Base-by-base conservation (phyloP, 495 filamentous ascomycete species). In the Aspergillus carlsbadensis region DNA sequence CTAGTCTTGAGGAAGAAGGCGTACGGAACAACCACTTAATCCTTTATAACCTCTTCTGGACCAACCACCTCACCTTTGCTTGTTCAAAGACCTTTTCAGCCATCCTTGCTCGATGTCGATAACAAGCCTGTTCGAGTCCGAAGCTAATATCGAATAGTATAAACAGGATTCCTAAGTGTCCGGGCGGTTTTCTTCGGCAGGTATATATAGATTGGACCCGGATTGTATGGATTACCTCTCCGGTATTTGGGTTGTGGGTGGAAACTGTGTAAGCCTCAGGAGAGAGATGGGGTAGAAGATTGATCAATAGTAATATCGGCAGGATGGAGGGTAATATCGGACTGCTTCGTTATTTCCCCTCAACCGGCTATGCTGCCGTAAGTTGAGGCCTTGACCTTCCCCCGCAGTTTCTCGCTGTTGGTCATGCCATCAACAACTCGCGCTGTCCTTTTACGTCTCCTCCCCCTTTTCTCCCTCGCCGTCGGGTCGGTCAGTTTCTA, bases 391-490 rank as follows among this genome's bases (percentile, higher is more conserved):
- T 39, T 50, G 47, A 50, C 47, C 49, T 42, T 52, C 37, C 49
- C 37, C 49, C 35, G 35, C 49, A 52, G 49, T 42, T 41, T 33
- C 24, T 46, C 11, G 22, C 43, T 10, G 14, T 33, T 41, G 49
- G 49, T 41, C 37, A 41, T 52, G 49, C 49, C 37, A 50, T 52
- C 49, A 33, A 42, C 49, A 52, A 42, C 24, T 22, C 41, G 18
- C 35, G 24, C 22, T 52, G 49, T 21, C 31, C 53, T 21, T 53
- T 56, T 44, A n/a, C 31, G 17, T 33, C 13, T 20, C 35, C 33
- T 31, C 35, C 24, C 29, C 17, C 15, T 20, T 40, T 15, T 15
- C 22, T 35, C 15, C 33, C 17, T 40, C 39, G 13, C 13, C 6
- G 36, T 52, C 41, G 33, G 17, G 17, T 36, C 53, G 15, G 54